Conservation (phyloP, 2,329 filamentous ascomycete species). For the Colletotrichum trifolii region DNA sequence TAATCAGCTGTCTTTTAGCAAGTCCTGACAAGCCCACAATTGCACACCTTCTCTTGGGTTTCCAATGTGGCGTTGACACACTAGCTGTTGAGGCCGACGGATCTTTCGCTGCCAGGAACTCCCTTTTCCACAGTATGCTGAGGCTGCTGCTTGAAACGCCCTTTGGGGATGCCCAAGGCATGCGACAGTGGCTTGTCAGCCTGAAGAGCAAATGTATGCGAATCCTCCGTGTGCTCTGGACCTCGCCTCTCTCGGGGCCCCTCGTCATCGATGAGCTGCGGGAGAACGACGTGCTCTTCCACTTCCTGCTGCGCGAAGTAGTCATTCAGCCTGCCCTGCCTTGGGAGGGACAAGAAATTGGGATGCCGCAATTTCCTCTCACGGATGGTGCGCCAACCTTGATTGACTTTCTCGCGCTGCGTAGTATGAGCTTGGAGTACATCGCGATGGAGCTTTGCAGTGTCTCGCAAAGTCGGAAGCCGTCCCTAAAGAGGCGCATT, state of each 20-base stretch:
- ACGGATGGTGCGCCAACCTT: constrained; percentile 75
- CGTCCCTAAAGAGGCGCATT: constrained; percentile 75
- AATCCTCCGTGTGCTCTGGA: constrained; percentile 85
- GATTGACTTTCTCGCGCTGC: constrained; percentile 80
- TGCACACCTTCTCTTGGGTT: constrained; percentile 90
- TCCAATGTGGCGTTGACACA: constrained; percentile 78
- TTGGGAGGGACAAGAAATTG: constrained; percentile 78
- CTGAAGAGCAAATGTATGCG: constrained; percentile 77
- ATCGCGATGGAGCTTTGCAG: constrained; percentile 85
- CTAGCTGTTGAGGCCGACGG: constrained; percentile 76
- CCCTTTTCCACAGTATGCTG: constrained; percentile 86
- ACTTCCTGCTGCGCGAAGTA: constrained; percentile 76
- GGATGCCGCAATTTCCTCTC: constrained; percentile 74
- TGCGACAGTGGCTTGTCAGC: constrained; percentile 75
- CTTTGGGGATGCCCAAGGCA: constrained; percentile 68
- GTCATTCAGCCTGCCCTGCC: constrained; percentile 75
- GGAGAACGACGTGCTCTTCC: constrained; percentile 81
- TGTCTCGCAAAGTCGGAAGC: constrained; percentile 76
- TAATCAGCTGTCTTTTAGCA: constrained; percentile 82
- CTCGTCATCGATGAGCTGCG: constrained; percentile 84
- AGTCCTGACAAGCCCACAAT: constrained; percentile 84
- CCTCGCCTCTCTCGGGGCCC: constrained; percentile 79
- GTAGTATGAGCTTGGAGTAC: constrained; percentile 85
- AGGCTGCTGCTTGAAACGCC: constrained; percentile 77
- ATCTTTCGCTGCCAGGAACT: constrained; percentile 76